Evolutionary conservation across 192 early-diverging fungal species (phyloP), one percentile per base, ranked within the genome.

Genomic region (Linnemannia exigua): DNA sequence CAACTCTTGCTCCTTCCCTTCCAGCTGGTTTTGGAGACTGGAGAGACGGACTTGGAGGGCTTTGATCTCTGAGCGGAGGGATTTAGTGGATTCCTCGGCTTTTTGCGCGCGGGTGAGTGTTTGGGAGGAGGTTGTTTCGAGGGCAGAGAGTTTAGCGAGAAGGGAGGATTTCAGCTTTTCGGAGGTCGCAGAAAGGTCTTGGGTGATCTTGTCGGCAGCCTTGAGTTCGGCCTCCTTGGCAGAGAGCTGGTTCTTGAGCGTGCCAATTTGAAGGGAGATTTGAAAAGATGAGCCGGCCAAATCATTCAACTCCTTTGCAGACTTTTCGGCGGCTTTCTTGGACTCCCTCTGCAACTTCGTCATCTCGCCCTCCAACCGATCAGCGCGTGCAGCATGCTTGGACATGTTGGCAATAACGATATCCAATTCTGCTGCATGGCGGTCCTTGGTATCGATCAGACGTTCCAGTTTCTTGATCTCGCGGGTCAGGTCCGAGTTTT

Each of bases 391-490:
- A 16, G 72, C 31, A 2, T 73, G 72, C 67, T 78, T 44, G 48
- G 47, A 41, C 48, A 69, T n/a, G 52, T 75, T 75, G 22, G 52
- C 74, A 20, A 75, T 75, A 3, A 66, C 33, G 1, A 12, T 67
- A 22, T 75, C 58, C 33, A 75, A 36, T 11, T 75, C 74, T 35
- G 58, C n/a, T 1, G 28, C 41, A 31, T 66, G 74, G 11, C 33
- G 58, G 41, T 75, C 74, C 74, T 75, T 75, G 74, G 61, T 54
- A 16, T 1, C 36, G 41, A 75, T 75, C 61, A 37, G 4, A 15
- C 7, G 25, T 33, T 77, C 75, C 17, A 77, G 25, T n/a, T 41
- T 66, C 3, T 36, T 44, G 33, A 77, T 77, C 44, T 77, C 69
- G 3, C 4, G 2, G 19, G 51, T 25, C 20, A 79, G 25, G n/a